These are phyloP conservation scores for Dianthus caryophyllus DNA, from an alignment of 148 eudicot genomes.

Conservation along the genomic window DNA sequence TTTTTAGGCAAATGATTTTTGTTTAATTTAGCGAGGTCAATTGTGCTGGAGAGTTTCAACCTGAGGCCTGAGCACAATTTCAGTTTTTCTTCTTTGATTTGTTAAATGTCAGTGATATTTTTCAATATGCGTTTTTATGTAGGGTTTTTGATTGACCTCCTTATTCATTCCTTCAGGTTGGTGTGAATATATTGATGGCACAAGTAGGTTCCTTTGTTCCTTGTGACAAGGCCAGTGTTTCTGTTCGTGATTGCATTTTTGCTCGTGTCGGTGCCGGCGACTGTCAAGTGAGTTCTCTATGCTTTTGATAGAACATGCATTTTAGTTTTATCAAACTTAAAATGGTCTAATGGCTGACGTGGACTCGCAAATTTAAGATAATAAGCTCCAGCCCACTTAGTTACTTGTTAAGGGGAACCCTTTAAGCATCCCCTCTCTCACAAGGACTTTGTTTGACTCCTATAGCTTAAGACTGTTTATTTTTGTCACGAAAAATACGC, in stretches of 20 bases:
- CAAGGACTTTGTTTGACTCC: too few species aligned
- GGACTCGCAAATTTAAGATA: too few species aligned
- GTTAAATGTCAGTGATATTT: background rate
- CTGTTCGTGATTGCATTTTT: slow-evolving; percentile 96
- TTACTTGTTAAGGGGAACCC: too few species aligned
- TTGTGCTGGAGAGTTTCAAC: background rate
- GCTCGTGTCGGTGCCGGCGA: slow-evolving; percentile 99
- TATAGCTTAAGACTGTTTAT: too few species aligned
- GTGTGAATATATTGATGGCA: slow-evolving; percentile 92
- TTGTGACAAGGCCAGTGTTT: slow-evolving; percentile 83
- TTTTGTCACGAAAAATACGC: too few species aligned
- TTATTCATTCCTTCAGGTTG: slow-evolving; percentile 56
- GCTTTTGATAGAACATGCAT: background rate
- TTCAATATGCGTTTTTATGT: background rate
- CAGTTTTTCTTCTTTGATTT: background rate
- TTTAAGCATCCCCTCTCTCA: too few species aligned
- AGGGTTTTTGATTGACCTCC: background rate
- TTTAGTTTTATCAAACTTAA: too few species aligned
- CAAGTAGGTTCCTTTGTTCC: slow-evolving; percentile 96
- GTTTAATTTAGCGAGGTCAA: background rate
- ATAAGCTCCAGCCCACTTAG: too few species aligned
- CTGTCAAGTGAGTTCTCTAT: slow-evolving; percentile 68
- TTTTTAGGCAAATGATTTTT: background rate
- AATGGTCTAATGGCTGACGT: too few species aligned
- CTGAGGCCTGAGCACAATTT: background rate